These are phyloP conservation scores for Platanus orientalis DNA, from an alignment of 164 flowering plant species.

Conservation along the genomic window DNA sequence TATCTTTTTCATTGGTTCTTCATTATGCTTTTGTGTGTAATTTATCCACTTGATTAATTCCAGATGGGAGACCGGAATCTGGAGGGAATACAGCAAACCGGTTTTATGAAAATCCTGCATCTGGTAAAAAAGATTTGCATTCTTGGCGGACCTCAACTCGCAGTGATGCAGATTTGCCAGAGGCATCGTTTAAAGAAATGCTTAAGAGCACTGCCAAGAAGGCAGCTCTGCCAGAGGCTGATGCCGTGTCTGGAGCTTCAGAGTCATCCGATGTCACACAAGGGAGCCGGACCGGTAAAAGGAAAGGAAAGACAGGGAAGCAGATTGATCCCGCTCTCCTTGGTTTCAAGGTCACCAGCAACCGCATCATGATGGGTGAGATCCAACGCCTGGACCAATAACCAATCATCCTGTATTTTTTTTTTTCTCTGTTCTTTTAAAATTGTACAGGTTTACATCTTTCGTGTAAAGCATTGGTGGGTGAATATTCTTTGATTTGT, in stretches of 20 bases:
- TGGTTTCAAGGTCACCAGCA: constrained; percentile 81
- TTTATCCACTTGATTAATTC: background rate
- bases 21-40: background rate
- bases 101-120: constrained; percentile 24
- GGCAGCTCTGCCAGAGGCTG: constrained; percentile 28
- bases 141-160: constrained; percentile 49
- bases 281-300: constrained; percentile 47
- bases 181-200: constrained; percentile 75
- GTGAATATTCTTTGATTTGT: constrained; percentile 6
- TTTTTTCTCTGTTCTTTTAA: background rate
- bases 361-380: constrained; percentile 87
- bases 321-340: constrained; percentile 79
- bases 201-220: constrained; percentile 57
- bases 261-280: constrained; percentile 38
- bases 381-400: constrained; percentile 65
- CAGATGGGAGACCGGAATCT: constrained; percentile 24
- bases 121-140: constrained; percentile 46
- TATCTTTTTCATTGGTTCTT: background rate
- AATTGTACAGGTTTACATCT: background rate
- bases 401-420: background rate
- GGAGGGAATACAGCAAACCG: constrained; percentile 26
- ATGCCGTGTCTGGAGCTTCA: constrained; percentile 18
- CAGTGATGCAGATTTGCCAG: constrained; percentile 57
- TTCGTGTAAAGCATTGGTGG: background rate
- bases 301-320: constrained; percentile 82